Evolutionary conservation across 1,284 basidiomycete species (phyloP).

Genomic region (Sporisorium iseilematis-ciliati): DNA sequence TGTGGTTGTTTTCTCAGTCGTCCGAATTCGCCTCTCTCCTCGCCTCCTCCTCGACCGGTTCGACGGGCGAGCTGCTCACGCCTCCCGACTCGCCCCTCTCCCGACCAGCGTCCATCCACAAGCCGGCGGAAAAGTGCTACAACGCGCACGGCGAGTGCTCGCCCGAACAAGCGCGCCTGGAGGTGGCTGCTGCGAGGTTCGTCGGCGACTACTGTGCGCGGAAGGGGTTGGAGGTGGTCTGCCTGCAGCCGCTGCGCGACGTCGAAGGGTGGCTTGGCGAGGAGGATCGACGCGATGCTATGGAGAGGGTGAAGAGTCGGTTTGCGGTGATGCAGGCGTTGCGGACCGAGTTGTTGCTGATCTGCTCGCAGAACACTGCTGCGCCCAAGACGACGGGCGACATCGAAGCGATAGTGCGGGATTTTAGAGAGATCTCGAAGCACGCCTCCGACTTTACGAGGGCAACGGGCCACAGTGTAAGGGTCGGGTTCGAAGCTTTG

Average conservation of each 20-base stretch:
- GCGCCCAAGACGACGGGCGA: conserved; percentile 20
- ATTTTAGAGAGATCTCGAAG: conserved; percentile 24
- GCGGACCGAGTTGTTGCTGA: conserved; percentile 23
- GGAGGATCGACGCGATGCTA: conserved; percentile 15
- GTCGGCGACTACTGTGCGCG: conserved; percentile 47
- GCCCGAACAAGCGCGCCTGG: conserved; percentile 4
- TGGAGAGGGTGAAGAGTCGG: conserved; percentile 24
- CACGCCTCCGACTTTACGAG: conserved; percentile 9
- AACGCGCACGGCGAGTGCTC: conserved; percentile 45
- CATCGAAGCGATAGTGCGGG: conserved; percentile 4
- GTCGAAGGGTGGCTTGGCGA: conserved; percentile 64
- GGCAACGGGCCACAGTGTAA: background rate
- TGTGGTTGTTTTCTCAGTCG: conserved; percentile 16
- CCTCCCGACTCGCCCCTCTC: conserved; percentile 23
- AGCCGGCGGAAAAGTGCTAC: background rate
- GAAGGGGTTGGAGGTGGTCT: conserved; percentile 58
- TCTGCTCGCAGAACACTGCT: conserved; percentile 29
- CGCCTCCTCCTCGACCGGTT: background rate
- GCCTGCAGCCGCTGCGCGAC: conserved; percentile 69
- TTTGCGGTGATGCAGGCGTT: conserved; percentile 56
- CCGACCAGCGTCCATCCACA: background rate
- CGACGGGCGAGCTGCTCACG: conserved; percentile 5
- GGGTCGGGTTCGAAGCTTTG: conserved; percentile 47
- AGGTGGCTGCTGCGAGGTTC: conserved; percentile 57
- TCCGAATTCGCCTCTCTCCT: conserved; percentile 1